Conservation (phyloP, 352 stramenopile genomes). For the Blastocystis sp. region DNA sequence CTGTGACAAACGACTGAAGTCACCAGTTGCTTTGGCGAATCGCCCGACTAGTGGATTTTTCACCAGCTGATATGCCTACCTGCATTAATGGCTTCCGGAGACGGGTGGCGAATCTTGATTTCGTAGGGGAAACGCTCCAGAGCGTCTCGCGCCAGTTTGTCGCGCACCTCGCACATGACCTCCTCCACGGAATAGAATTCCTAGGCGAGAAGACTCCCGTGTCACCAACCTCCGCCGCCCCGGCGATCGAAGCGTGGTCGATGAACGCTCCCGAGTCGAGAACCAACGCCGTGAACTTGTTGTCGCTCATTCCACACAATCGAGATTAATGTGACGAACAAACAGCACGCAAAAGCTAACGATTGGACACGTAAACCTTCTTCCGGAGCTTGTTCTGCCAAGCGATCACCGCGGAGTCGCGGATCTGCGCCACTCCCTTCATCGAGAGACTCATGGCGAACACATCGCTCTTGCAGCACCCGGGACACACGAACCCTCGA, state of each 20-base stretch:
- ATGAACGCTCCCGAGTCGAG: constrained; percentile 43
- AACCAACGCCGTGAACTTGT: constrained; percentile 37
- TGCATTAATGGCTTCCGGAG: constrained; percentile 23
- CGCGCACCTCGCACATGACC: constrained; percentile 36
- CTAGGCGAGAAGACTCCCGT: background rate
- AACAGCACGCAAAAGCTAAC: background rate
- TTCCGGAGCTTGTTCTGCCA: constrained; percentile 1
- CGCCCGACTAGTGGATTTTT: background rate
- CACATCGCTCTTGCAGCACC: background rate
- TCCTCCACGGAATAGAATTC: constrained; percentile 49
- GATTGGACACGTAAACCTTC: background rate
- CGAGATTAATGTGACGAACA: background rate
- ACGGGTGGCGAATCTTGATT: constrained; percentile 38
- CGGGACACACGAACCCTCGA: constrained; percentile 9
- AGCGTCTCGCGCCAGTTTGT: constrained; percentile 17
- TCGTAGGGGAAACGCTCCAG: constrained; percentile 51
- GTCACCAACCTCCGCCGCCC: background rate
- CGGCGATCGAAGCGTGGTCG: background rate
- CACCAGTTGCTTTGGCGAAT: constrained; percentile 45
- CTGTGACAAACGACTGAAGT: constrained; percentile 47
- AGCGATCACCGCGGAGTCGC: background rate
- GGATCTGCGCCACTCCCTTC: background rate
- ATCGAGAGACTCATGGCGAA: background rate
- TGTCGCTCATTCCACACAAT: background rate
- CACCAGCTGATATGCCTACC: background rate